Evolutionary conservation across 768 basidiomycete genomes (phyloP).

Genomic region (Russula abietina): DNA sequence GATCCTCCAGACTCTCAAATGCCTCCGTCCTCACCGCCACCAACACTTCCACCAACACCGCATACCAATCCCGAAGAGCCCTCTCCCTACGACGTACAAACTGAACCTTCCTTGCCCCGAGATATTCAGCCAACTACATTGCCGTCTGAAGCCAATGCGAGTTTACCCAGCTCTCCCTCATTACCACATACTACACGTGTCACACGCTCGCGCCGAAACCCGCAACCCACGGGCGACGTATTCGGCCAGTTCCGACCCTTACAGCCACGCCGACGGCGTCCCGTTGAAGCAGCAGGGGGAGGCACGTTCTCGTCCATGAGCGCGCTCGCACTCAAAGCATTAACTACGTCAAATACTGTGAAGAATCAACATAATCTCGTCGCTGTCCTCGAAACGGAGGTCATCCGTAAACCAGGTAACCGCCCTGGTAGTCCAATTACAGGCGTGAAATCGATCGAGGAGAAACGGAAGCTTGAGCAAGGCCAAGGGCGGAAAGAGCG

Average conservation of each 20-base stretch:
- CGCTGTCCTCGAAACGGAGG: conserved; percentile 59
- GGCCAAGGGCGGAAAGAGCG: conserved; percentile 48
- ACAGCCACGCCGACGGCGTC: conserved; percentile 7
- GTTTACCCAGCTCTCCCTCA: not conserved
- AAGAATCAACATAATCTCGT: conserved; percentile 61
- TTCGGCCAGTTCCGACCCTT: conserved; percentile 29
- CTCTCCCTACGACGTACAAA: not conserved
- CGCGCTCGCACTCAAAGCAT: conserved; percentile 57
- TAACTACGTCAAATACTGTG: conserved; percentile 67
- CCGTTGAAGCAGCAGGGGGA: conserved; percentile 25
- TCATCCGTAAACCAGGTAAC: conserved; percentile 60
- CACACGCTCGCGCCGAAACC: conserved; percentile 18
- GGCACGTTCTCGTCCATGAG: conserved; percentile 60
- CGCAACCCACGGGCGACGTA: conserved; percentile 35
- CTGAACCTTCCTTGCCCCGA: not conserved
- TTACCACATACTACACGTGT: not conserved
- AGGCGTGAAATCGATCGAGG: conserved; percentile 60
- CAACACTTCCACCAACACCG: not conserved
- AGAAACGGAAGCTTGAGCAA: conserved; percentile 63
- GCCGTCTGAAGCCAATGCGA: not conserved
- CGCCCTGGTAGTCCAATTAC: conserved; percentile 77
- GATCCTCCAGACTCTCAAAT: conserved; percentile 1
- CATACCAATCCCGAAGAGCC: not conserved
- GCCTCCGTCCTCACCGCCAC: not conserved
- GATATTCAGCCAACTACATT: not conserved